A percentile compares a stretch with the other conserved stretches of the same genome.
Conservation (phyloP, 257 asterid species). For the Scutellaria galericulata region DNA sequence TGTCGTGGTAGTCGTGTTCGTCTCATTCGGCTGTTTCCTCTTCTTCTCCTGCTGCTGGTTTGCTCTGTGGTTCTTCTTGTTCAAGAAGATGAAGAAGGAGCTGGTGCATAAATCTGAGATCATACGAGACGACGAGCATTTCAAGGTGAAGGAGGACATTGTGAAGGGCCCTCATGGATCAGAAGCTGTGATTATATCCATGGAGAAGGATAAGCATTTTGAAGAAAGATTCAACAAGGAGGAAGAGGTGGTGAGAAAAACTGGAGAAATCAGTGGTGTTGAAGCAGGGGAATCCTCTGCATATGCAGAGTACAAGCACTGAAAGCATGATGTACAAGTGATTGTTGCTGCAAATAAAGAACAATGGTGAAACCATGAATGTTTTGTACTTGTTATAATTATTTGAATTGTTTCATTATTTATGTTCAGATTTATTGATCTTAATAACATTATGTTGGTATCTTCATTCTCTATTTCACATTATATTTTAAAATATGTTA, state of each 20-base stretch:
- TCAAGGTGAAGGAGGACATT: constrained; percentile 49
- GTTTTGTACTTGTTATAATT: not conserved
- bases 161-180: constrained; percentile 47
- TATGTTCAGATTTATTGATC: not conserved
- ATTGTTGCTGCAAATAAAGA: constrained; percentile 4
- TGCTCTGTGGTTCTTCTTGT: constrained; percentile 41
- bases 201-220: constrained; percentile 51
- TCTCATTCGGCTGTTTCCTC: constrained; percentile 43
- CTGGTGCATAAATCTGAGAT: constrained; percentile 38
- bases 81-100: constrained; percentile 42
- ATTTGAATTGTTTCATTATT: not conserved
- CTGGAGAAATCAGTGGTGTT: constrained; percentile 18
- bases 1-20: constrained; percentile 38
- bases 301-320: constrained; percentile 14
- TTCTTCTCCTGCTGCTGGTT: constrained; percentile 37
- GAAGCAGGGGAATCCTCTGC: constrained; percentile 44
- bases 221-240: constrained; percentile 46
- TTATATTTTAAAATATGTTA: not conserved
- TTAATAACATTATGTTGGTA: not conserved
- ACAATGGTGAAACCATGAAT: not conserved
- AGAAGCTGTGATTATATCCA: constrained; percentile 38
- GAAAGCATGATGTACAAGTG: constrained; percentile 1
- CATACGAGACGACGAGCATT: constrained; percentile 43
- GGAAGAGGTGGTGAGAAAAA: constrained; percentile 31
- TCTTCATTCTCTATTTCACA: not conserved